Conservation (phyloP, 495 filamentous ascomycete species). For the Evernia prunastri region DNA sequence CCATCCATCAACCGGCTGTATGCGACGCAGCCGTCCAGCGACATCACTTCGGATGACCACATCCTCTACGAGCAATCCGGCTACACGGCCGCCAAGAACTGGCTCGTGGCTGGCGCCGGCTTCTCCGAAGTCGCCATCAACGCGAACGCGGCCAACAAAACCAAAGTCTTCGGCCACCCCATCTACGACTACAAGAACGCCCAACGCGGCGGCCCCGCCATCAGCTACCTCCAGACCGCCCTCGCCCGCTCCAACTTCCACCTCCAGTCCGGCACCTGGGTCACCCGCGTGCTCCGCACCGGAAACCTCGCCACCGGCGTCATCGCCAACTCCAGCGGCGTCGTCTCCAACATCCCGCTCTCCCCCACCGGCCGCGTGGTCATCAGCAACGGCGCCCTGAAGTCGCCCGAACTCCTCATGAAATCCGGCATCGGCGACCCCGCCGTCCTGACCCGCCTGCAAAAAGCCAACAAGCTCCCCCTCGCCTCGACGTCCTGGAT, state of each 20-base stretch:
- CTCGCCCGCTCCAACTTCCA: conserved; percentile 57
- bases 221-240: conserved; percentile 65
- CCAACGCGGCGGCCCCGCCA: conserved; percentile 64
- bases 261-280: conserved; percentile 57
- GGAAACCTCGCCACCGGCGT: conserved; percentile 55
- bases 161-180: conserved; percentile 58
- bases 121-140: conserved; percentile 61
- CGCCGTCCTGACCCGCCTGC: conserved; percentile 26
- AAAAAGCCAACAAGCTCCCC: conserved; percentile 24
- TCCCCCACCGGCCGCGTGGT: background rate
- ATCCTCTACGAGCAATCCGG: conserved; percentile 62
- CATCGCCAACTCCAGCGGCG: background rate
- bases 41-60: conserved; percentile 60
- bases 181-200: conserved; percentile 63
- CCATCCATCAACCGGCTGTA: conserved; percentile 55
- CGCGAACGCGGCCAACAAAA: conserved; percentile 54
- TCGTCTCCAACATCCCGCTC: background rate
- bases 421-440: conserved; percentile 54
- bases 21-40: conserved; percentile 62
- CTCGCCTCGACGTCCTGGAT: conserved; percentile 32
- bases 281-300: conserved; percentile 57
- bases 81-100: conserved; percentile 52
- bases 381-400: conserved; percentile 58
- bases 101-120: conserved; percentile 48
- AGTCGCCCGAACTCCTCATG: conserved; percentile 66